Evolutionary conservation across 225 moss, liverwort and hornwort species (phyloP).

Genomic region (Antitrichia curtipendula): DNA sequence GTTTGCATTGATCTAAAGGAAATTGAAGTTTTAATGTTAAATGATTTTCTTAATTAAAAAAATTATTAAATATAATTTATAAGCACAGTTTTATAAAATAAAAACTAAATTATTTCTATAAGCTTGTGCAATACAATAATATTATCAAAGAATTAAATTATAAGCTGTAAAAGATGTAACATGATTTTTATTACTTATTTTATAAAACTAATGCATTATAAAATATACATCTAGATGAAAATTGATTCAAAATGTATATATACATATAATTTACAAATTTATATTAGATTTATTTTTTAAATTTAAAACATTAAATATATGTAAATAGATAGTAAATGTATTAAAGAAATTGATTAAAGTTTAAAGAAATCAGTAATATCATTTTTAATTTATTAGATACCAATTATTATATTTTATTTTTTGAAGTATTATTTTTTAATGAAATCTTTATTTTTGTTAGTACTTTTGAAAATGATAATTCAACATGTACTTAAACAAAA

Average conservation of each 20-base stretch:
- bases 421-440: neutral
- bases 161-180: neutral
- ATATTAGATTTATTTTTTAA: neutral
- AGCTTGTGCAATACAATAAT: neutral
- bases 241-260: neutral
- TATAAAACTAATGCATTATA: neutral
- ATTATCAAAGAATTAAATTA: neutral
- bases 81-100: neutral
- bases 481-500: too few relatives aligned
- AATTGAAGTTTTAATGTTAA: neutral
- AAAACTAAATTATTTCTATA: neutral
- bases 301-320: neutral
- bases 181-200: neutral
- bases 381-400: neutral
- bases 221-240: too few relatives aligned
- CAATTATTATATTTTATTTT: neutral
- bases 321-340: neutral
- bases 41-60: neutral
- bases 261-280: neutral
- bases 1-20: neutral
- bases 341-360: neutral
- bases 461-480: neutral
- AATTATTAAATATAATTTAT: too few relatives aligned
- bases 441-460: accelerated
- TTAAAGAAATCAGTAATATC: neutral